Conservation (phyloP, 2,329 filamentous ascomycete genomes). For the Gyromitra esculenta region DNA sequence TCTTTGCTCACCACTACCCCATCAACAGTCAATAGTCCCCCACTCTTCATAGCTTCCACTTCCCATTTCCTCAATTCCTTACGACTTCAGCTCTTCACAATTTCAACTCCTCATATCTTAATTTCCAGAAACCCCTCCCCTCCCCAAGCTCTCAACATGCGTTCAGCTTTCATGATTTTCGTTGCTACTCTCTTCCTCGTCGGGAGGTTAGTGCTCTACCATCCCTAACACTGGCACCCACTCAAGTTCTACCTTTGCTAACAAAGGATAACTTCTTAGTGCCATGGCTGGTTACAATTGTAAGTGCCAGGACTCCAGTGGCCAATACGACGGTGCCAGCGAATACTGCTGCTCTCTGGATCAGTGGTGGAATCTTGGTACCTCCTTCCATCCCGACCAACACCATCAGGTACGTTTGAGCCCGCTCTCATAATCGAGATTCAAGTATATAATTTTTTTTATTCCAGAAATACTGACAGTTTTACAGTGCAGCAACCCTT, state of each 20-base stretch:
- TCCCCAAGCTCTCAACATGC: constrained; percentile 11
- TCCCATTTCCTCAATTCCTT: background rate
- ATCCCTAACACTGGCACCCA: background rate
- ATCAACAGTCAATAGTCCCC: background rate
- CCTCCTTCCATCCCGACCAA: constrained; percentile 2
- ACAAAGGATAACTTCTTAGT: background rate
- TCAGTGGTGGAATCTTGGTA: background rate
- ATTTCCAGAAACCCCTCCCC: background rate
- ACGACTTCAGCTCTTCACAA: background rate
- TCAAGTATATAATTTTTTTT: background rate
- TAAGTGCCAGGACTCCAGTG: constrained; percentile 24
- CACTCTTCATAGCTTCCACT: background rate
- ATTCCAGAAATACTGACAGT: background rate
- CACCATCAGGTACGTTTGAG: constrained; percentile 14
- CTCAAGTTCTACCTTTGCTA: background rate
- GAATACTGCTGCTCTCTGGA: background rate
- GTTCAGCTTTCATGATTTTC: constrained; percentile 1
- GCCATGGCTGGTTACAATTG: constrained; percentile 30
- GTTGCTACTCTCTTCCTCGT: constrained; percentile 1
- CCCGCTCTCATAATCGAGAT: background rate
- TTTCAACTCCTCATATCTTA: background rate
- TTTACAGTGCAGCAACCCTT: constrained; percentile 15
- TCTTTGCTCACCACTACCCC: background rate
- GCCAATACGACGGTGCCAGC: constrained; percentile 20
- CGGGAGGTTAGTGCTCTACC: constrained; percentile 6